Evolutionary conservation across 1,284 basidiomycete species (phyloP).

Genomic region (Stygiomarasmius scandens): DNA sequence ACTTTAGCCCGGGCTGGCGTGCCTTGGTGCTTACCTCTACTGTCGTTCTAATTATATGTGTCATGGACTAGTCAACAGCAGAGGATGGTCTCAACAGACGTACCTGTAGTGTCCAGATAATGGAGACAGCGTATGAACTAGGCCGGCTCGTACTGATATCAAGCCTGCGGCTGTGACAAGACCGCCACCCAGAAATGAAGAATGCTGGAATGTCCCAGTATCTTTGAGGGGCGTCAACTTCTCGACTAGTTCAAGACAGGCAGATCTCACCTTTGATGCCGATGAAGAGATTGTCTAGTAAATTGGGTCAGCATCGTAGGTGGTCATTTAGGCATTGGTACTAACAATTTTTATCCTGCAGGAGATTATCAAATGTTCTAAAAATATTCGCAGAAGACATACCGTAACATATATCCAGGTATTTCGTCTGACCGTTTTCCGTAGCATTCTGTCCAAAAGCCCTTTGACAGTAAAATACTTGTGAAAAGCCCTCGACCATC

Average conservation of each 20-base stretch:
- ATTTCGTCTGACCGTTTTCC: slow-evolving; percentile 63
- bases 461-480: slow-evolving; percentile 56
- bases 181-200: slow-evolving; percentile 63
- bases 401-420: slow-evolving; percentile 75
- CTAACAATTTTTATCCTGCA: slow-evolving; percentile 53
- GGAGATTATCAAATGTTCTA: neutral
- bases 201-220: slow-evolving; percentile 72
- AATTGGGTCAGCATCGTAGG: slow-evolving; percentile 3
- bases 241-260: neutral
- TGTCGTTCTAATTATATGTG: slow-evolving; percentile 41
- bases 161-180: slow-evolving; percentile 69
- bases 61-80: neutral
- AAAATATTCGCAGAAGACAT: slow-evolving; percentile 20
- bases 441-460: slow-evolving; percentile 56
- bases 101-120: slow-evolving; percentile 71
- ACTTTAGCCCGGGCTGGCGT: neutral
- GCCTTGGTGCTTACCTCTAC: slow-evolving; percentile 40
- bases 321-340: slow-evolving; percentile 1
- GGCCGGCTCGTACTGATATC: slow-evolving; percentile 66
- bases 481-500: slow-evolving; percentile 43
- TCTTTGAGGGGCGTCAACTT: slow-evolving; percentile 22
- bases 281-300: slow-evolving; percentile 66
- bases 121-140: slow-evolving; percentile 67
- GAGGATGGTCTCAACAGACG: slow-evolving; percentile 26
- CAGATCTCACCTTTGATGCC: slow-evolving; percentile 61